These are phyloP conservation scores for Rhododendron molle DNA, from an alignment of 148 eudicot species.

Conservation along the genomic window DNA sequence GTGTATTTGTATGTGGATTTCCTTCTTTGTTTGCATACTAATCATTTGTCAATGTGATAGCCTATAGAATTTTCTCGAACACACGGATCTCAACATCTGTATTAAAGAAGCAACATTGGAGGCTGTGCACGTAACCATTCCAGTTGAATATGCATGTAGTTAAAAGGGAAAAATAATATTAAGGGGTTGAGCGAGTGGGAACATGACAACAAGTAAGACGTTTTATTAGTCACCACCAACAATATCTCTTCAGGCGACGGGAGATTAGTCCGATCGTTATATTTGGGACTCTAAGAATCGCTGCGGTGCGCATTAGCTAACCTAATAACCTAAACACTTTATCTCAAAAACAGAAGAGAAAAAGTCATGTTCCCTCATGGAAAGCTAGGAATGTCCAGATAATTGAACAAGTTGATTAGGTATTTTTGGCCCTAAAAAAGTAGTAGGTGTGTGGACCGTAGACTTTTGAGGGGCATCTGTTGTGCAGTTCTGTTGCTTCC, in stretches of 20 bases:
- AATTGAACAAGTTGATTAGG: not conserved
- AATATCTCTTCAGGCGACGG: not conserved
- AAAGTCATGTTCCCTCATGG: not conserved
- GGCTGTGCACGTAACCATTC: not conserved
- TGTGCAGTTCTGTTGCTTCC: not conserved
- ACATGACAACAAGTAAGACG: not conserved
- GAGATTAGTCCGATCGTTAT: not conserved
- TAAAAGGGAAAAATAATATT: too few relatives aligned
- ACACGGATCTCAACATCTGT: too few relatives aligned
- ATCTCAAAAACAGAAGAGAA: not conserved
- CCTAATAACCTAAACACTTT: not conserved
- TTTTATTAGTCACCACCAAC: too few relatives aligned
- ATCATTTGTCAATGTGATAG: not conserved
- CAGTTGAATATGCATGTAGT: not conserved
- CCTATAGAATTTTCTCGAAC: not conserved
- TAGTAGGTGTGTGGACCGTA: not conserved
- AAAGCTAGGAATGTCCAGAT: not conserved
- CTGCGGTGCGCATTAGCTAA: not conserved
- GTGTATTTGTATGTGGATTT: not conserved
- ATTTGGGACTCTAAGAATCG: not conserved
- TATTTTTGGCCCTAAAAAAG: not conserved
- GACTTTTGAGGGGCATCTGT: not conserved
- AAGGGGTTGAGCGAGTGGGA: not conserved
- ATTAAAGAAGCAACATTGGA: not conserved
- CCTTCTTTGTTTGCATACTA: not conserved